Evolutionary conservation across 2,329 filamentous ascomycete genomes (phyloP).

Genomic region (Hypoxylon sp.): DNA sequence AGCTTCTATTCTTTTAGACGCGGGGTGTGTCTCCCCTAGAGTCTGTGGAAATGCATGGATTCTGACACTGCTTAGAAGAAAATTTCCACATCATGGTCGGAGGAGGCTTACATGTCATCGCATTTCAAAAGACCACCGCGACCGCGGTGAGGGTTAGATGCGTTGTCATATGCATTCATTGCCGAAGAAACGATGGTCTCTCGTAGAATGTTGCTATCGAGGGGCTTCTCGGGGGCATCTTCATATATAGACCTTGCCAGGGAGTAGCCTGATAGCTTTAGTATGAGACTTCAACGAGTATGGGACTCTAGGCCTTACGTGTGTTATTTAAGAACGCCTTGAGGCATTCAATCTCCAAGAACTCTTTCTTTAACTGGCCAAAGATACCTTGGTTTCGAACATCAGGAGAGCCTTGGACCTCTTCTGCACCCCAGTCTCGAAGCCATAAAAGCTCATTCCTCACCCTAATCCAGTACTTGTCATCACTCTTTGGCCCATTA

Average conservation of each 20-base stretch:
- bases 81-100: slow-evolving; percentile 17
- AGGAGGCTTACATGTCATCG: slow-evolving; percentile 74
- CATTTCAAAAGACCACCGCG: slow-evolving; percentile 84
- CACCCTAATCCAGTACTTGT: slow-evolving; percentile 73
- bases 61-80: slow-evolving; percentile 57
- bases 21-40: slow-evolving; percentile 66
- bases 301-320: slow-evolving; percentile 62
- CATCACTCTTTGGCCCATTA: slow-evolving; percentile 70
- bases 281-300: slow-evolving; percentile 25
- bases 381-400: slow-evolving; percentile 65
- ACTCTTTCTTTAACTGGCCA: slow-evolving; percentile 71
- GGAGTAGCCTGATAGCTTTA: slow-evolving; percentile 66
- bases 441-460: slow-evolving; percentile 80
- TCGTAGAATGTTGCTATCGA: slow-evolving; percentile 67
- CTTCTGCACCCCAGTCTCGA: slow-evolving; percentile 76
- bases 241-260: slow-evolving; percentile 76
- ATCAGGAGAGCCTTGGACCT: slow-evolving; percentile 53
- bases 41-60: slow-evolving; percentile 74
- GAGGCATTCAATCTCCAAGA: slow-evolving; percentile 79
- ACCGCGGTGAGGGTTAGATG: slow-evolving; percentile 83
- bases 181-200: slow-evolving; percentile 74
- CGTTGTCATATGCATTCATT: slow-evolving; percentile 82
- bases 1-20: slow-evolving; percentile 70
- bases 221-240: slow-evolving; percentile 63
- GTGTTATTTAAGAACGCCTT: slow-evolving; percentile 74